These are phyloP conservation scores for Pyrenopolyporus hunteri DNA, from an alignment of 495 filamentous ascomycete species.

Conservation along the genomic window DNA sequence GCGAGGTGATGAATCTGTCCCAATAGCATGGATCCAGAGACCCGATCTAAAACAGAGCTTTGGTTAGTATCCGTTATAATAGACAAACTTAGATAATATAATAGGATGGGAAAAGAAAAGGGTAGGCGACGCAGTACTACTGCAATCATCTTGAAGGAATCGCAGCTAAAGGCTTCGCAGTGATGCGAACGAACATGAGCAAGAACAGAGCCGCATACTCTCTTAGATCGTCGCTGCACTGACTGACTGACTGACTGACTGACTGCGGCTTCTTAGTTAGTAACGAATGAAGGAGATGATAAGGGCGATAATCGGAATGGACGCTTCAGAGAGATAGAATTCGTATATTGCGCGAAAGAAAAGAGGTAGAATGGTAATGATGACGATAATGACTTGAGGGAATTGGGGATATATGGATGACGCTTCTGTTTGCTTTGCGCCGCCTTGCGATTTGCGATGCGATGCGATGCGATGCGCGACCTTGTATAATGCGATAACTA, in stretches of 20 bases:
- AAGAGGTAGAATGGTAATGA: background rate
- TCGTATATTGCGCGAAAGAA: background rate
- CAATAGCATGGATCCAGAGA: background rate
- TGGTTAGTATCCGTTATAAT: no score
- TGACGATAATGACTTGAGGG: background rate
- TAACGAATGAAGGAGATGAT: background rate
- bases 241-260: no score
- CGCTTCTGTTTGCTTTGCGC: conserved; percentile 12
- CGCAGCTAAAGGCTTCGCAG: background rate
- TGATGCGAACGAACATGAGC: background rate
- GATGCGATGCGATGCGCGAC: conserved; percentile 3
- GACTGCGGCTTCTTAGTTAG: conserved; percentile 9
- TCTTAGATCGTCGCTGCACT: no score
- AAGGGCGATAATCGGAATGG: background rate
- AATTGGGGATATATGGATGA: background rate
- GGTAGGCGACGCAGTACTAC: background rate
- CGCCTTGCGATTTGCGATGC: background rate
- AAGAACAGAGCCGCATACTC: background rate
- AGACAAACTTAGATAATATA: no score
- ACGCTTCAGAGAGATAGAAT: background rate
- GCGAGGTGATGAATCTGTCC: no score
- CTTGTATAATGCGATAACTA: conserved; percentile 19
- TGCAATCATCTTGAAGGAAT: background rate
- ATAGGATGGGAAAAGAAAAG: no score
- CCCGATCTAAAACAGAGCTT: background rate